Percentiles rank a stretch among this genome's conserved stretches.
phyloP scores from a whole-genome alignment of 2,329 filamentous ascomycete species.

The Macrophomina tecta region DNA sequence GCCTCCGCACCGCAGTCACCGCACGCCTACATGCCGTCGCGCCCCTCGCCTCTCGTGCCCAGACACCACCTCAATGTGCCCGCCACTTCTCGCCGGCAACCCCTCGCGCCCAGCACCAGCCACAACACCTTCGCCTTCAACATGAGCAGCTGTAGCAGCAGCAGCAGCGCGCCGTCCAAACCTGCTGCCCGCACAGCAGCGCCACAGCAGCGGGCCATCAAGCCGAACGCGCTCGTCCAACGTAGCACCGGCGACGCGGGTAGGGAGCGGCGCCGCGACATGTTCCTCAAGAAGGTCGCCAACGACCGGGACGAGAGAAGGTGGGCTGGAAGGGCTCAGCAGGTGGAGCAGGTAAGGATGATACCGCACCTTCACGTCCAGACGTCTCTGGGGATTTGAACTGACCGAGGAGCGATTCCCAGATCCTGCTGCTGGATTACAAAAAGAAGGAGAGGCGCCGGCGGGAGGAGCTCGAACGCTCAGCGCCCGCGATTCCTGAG shows the following conservation, averaged over 20 bases:
- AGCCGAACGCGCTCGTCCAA: constrained; percentile 68
- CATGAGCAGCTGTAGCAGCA: neutral
- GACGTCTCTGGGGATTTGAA: constrained; percentile 4
- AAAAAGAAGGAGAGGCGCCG: constrained; percentile 50
- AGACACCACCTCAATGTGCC: constrained; percentile 13
- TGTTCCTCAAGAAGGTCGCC: constrained; percentile 69
- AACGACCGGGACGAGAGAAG: constrained; percentile 52
- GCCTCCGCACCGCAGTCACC: neutral
- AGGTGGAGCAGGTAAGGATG: constrained; percentile 29
- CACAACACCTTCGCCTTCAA: constrained; percentile 4
- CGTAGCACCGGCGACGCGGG: constrained; percentile 59
- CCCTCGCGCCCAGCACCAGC: neutral
- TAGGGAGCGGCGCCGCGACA: constrained; percentile 67
- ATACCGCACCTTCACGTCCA: neutral
- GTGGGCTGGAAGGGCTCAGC: constrained; percentile 49
- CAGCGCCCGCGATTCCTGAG: constrained; percentile 46
- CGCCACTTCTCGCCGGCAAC: neutral
- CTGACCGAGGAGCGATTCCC: neutral
- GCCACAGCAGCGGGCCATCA: constrained; percentile 47
- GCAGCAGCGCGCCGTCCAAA: neutral
- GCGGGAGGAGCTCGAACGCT: constrained; percentile 51
- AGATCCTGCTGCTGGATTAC: constrained; percentile 58
- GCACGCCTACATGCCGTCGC: constrained; percentile 28
- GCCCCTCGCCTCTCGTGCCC: constrained; percentile 27
- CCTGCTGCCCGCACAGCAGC: constrained; percentile 34